Percentiles rank a stretch among this genome's conserved stretches.
Conservation (phyloP, 179 eudicot species). For the Silene vulgaris region DNA sequence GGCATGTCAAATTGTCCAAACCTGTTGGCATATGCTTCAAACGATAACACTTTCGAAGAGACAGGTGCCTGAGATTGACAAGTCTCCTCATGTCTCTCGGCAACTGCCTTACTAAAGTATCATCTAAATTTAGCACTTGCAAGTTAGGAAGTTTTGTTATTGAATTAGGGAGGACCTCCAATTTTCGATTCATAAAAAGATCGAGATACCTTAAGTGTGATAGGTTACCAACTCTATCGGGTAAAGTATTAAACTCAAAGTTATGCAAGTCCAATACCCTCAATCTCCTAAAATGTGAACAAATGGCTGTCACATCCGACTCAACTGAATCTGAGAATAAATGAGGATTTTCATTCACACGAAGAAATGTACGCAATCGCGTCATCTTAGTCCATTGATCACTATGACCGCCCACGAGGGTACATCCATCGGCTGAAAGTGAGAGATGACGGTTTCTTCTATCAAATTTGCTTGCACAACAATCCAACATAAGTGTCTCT, state of each 20-base stretch:
- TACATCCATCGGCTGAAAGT: background rate
- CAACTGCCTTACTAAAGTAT: background rate
- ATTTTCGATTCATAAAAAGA: background rate
- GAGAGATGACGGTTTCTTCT: conserved; percentile 4
- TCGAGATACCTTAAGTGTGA: conserved; percentile 21
- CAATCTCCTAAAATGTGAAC: background rate
- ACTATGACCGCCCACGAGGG: background rate
- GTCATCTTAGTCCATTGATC: conserved; percentile 16
- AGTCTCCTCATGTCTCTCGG: conserved; percentile 8
- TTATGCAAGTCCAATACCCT: background rate
- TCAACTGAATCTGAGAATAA: no score
- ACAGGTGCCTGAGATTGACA: conserved; percentile 11
- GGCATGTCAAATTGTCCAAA: background rate
- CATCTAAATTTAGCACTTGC: background rate
- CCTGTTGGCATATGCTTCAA: conserved; percentile 19
- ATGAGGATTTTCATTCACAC: background rate
- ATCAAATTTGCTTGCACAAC: background rate
- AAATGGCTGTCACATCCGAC: background rate
- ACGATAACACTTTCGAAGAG: background rate
- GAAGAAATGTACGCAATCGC: background rate
- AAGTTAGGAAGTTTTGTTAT: background rate
- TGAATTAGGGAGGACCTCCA: conserved; percentile 1
- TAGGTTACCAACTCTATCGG: background rate
- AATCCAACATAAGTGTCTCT: background rate
- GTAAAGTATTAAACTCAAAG: background rate